Conservation (phyloP, 225 moss, liverwort and hornwort genomes). For the Climacium dendroides region DNA sequence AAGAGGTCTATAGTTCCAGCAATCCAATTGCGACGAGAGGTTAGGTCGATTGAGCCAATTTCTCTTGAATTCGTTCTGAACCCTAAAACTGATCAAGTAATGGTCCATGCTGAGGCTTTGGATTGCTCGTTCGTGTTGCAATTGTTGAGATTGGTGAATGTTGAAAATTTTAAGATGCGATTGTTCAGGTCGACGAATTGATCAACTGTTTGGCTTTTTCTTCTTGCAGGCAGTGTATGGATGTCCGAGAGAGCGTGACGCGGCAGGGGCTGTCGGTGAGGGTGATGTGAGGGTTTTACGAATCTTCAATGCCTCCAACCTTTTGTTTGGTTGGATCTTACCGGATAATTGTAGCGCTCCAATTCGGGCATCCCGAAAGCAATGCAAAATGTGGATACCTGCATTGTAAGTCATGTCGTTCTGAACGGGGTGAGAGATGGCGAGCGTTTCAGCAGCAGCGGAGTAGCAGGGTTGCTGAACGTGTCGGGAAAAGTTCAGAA, state of each 20-base stretch:
- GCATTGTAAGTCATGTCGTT: neutral
- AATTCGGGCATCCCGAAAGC: neutral
- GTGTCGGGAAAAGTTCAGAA: neutral
- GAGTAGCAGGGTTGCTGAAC: neutral
- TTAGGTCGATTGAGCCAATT: neutral
- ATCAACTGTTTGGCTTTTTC: neutral
- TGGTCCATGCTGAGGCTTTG: neutral
- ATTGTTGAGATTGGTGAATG: neutral
- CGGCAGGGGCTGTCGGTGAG: neutral
- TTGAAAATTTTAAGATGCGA: neutral
- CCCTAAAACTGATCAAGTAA: neutral
- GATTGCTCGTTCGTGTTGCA: neutral
- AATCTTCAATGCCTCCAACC: slow-evolving; percentile 30
- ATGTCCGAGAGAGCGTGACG: neutral
- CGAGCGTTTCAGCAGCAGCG: neutral
- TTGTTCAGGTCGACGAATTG: neutral
- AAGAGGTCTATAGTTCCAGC: neutral
- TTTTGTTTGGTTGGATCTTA: slow-evolving; percentile 16
- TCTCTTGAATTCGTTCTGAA: neutral
- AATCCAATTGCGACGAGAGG: neutral
- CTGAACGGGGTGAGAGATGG: neutral
- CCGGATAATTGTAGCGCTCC: neutral
- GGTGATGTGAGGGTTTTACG: slow-evolving; percentile 13
- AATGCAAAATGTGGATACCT: neutral
- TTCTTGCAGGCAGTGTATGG: neutral